Base-by-base conservation (phyloP, 1,139 yeast genomes). In the Schwanniomyces etchellsii region DNA sequence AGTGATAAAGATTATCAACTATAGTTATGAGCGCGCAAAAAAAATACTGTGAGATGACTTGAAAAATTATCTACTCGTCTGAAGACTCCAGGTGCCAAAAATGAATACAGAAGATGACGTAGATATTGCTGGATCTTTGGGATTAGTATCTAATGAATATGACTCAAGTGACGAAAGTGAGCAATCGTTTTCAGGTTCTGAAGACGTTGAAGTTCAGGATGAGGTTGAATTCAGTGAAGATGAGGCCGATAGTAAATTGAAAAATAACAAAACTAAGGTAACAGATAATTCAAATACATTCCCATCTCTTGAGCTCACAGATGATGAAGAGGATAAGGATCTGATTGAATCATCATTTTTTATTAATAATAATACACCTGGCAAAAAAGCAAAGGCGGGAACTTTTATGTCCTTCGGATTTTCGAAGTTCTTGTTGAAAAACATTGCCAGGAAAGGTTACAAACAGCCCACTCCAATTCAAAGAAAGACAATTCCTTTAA, bases 381-480 rank as follows among this genome's bases (percentile, higher is more conserved):
- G 71, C 17, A 74, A 77, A 36, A 77, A 80, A 47, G 81, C 81
- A 33, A 85, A 84, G 52, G 77, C 76, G 35, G 95, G 95, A 27
- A 74, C 94, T 22, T 89, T 89, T 64, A 86, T 86, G 5, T 82
- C 95, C 26, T 81, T 91, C 62, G 98, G 97, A 2, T 67, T 93
- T 33, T 81, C 95, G 15, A 82, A 81, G 48, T 65, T 72, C 35
- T 55, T 89, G 10, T 55, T 88, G 33, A 58, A 67, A 24, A 91
- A 88, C 46, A 82, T 93, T 34, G 55, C 77, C 34, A 79, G 77
- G 40, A 89, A 86, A 51, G 99, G 99, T 0, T 93, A 78, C 61
- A 81, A 78, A 45, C 94, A 84, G 44, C 98, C 99, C 6, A 93
- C 99, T 0, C 98, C 99, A 2, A 93, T 93, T 53, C 99, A 93